These are phyloP conservation scores for Endotrypanum monterogeii DNA, from an alignment of 208 protist genomes.

Conservation along the genomic window DNA sequence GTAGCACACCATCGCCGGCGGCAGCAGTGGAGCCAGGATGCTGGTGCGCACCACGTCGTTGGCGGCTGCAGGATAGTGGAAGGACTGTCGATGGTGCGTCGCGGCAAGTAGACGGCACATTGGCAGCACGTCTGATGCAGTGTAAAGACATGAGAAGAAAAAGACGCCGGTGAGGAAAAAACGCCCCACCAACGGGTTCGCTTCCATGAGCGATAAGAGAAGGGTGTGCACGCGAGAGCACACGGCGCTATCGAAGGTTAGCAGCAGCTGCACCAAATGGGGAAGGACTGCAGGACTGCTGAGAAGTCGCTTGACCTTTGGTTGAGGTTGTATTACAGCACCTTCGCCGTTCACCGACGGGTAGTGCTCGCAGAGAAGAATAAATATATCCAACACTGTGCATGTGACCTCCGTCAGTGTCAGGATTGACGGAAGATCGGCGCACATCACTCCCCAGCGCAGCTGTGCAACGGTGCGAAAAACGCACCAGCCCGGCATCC, in stretches of 20 bases:
- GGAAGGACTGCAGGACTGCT: conserved; percentile 82
- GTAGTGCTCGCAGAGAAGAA: conserved; percentile 84
- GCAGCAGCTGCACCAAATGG: conserved; percentile 94
- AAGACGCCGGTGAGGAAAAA: conserved; percentile 94
- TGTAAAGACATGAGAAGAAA: conserved; percentile 96
- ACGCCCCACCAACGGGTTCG: conserved; percentile 81
- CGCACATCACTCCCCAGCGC: conserved; percentile 85
- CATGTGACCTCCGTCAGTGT: conserved; percentile 89
- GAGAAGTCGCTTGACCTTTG: conserved; percentile 90
- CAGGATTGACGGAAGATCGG: conserved; percentile 64
- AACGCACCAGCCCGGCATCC: conserved; percentile 91
- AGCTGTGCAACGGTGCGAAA: conserved; percentile 91
- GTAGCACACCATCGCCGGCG: conserved; percentile 94
- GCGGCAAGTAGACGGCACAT: conserved; percentile 81
- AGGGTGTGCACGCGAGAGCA: conserved; percentile 86
- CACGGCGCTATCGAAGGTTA: conserved; percentile 91
- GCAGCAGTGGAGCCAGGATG: conserved; percentile 89
- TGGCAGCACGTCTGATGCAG: conserved; percentile 91
- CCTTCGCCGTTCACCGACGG: conserved; percentile 85
- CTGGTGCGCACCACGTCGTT: conserved; percentile 69
- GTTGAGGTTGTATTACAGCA: conserved; percentile 91
- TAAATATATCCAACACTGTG: conserved; percentile 92
- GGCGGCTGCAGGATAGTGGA: conserved; percentile 48
- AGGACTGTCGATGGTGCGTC: conserved; percentile 89
- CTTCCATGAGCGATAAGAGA: conserved; percentile 85